Percentiles rank a stretch among this genome's conserved stretches.
Conservation (phyloP, 768 basidiomycete species). For the Boletus pseudo-olivaceus region DNA sequence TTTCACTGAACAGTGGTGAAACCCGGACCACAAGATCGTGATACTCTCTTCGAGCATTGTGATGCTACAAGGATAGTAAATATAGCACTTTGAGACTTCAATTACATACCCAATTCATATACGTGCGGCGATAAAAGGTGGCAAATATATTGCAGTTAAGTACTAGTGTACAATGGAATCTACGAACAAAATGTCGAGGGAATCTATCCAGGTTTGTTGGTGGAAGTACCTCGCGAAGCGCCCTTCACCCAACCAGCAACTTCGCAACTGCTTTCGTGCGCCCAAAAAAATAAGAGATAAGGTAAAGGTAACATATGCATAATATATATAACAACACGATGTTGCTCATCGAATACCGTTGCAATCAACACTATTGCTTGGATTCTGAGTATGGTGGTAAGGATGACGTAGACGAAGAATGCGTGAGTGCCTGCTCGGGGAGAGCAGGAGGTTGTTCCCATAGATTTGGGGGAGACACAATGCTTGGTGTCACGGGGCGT, state of each 20-base stretch:
- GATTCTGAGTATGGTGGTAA: conserved; percentile 41
- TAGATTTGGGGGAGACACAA: conserved; percentile 13
- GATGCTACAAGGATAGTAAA: not conserved
- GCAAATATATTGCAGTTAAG: not conserved
- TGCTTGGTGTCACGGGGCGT: conserved; percentile 58
- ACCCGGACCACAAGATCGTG: not conserved
- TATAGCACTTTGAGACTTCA: not conserved
- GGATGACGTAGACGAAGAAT: conserved; percentile 38
- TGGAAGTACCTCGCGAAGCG: not conserved
- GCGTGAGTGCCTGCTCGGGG: conserved; percentile 22
- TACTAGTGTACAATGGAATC: conserved; percentile 15
- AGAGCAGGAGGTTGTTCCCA: conserved; percentile 24
- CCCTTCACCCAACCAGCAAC: not conserved
- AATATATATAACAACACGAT: conserved; percentile 17
- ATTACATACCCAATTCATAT: not conserved
- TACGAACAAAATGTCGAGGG: conserved; percentile 8
- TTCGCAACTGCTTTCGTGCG: not conserved
- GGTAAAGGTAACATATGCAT: conserved; percentile 26
- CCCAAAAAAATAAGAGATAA: conserved; percentile 12
- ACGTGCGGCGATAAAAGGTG: not conserved
- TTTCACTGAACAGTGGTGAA: no score
- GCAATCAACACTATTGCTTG: conserved; percentile 14
- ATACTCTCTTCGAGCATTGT: not conserved
- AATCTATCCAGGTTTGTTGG: conserved; percentile 14
- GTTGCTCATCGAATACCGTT: conserved; percentile 3